Percentiles rank a stretch among this genome's conserved stretches.
Conservation (phyloP, 129 eudicot species). For the Artemisia tridentata region DNA sequence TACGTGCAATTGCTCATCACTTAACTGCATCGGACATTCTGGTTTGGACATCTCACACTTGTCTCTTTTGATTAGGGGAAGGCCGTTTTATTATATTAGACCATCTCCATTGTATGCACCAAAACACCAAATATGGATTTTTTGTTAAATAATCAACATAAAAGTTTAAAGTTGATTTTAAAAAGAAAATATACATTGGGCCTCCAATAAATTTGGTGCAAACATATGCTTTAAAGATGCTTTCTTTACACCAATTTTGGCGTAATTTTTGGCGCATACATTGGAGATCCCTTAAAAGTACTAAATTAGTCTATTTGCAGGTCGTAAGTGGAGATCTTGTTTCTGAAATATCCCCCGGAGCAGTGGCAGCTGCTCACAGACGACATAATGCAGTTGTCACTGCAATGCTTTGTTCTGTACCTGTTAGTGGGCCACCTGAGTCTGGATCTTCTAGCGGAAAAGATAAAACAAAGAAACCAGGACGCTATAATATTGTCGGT, state of each 20-base stretch:
- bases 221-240: not conserved
- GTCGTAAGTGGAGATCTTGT: constrained; percentile 96
- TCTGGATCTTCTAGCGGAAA: constrained; percentile 77
- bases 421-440: constrained; percentile 81
- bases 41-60: constrained; percentile 43
- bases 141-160: not conserved
- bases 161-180: not conserved
- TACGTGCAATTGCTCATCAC: constrained; percentile 76
- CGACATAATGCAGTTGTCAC: constrained; percentile 95
- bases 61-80: constrained; percentile 7
- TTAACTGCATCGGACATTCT: constrained; percentile 81
- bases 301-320: constrained; percentile 36
- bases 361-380: constrained; percentile 94
- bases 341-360: constrained; percentile 90
- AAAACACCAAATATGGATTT: too few species aligned
- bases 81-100: not conserved
- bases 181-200: too few species aligned
- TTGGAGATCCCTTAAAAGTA: not conserved
- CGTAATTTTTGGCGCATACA: not conserved
- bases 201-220: not conserved
- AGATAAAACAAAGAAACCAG: constrained; percentile 85
- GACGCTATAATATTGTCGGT: constrained; percentile 64
- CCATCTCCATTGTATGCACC: not conserved
- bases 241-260: not conserved
- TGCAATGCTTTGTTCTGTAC: constrained; percentile 81